Percentiles rank a stretch among this genome's conserved stretches.
Conservation (phyloP, 805 yeast species). For the Ogataea angusta region DNA sequence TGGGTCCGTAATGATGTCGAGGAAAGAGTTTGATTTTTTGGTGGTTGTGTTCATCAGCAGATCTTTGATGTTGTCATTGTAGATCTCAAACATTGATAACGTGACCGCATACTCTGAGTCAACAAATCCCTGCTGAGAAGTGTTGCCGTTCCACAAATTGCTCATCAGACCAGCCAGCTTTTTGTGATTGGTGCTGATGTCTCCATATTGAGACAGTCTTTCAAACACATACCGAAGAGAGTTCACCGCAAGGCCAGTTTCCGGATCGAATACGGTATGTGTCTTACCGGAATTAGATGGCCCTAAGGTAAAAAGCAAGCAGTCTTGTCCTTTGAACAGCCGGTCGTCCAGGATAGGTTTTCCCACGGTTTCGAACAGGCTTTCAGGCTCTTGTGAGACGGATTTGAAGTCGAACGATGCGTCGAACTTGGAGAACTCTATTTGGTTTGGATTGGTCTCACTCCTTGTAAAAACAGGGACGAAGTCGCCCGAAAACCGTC, state of each 20-base stretch:
- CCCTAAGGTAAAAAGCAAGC: slow-evolving; percentile 47
- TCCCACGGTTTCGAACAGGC: slow-evolving; percentile 36
- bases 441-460: slow-evolving; percentile 17
- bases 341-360: slow-evolving; percentile 32
- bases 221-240: slow-evolving; percentile 26
- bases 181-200: slow-evolving; percentile 9
- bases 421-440: slow-evolving; percentile 25
- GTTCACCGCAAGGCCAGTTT: slow-evolving; percentile 18
- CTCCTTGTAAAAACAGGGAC: slow-evolving; percentile 19
- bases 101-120: slow-evolving; percentile 36
- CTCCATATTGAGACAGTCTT: slow-evolving; percentile 6
- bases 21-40: slow-evolving; percentile 25
- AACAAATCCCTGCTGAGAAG: not conserved
- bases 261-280: slow-evolving; percentile 31
- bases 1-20: slow-evolving; percentile 42
- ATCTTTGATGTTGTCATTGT: slow-evolving; percentile 45
- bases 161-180: slow-evolving; percentile 10
- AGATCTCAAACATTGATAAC: slow-evolving; percentile 51
- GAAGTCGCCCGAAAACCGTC: slow-evolving; percentile 28
- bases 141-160: slow-evolving; percentile 13
- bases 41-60: slow-evolving; percentile 29
- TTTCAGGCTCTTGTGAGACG: slow-evolving; percentile 31
- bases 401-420: slow-evolving; percentile 28
- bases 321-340: slow-evolving; percentile 35
- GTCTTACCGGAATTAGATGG: slow-evolving; percentile 54